Base-by-base conservation (phyloP, 768 basidiomycete genomes). In the Naganishia randhawae region DNA sequence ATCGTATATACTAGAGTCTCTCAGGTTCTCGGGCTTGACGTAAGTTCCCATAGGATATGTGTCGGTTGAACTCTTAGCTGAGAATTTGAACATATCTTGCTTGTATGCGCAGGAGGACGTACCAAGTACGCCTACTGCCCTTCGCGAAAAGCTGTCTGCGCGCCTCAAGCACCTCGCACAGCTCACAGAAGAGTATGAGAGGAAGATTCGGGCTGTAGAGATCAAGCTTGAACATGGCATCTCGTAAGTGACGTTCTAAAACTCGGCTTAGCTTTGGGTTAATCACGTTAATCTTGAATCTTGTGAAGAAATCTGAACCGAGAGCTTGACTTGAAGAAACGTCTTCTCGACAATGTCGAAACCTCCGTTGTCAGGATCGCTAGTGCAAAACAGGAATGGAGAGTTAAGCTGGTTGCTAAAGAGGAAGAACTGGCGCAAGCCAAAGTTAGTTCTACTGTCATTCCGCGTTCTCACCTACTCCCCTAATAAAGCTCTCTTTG, bases 321-420 rank as follows among this genome's bases (percentile, higher is more conserved):
- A 73, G 91, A 93, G 75, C 84, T 95, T 29, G 95, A 97, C 71
- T 81, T 83, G 31, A 86, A 91, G 71, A 93, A 92, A 90, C 87
- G 87, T 74, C 90, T 95, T 76, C 85, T 99, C 65, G 94, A 97
- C 81, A 90, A 88, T 74, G 93, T 97, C 72, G 94, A 98, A 79
- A 82, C 84, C 25, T 88, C 90, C 52, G 84, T 96, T 63, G 94
- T 90, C 83, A 84, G 85, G 11, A 87, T 89, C 69, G 87, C 87
- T 0, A 89, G 94, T 64, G 85, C 85, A n/a, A 91, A 92, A 77
- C 82, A 85, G 13, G 83, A 85, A 4, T 95, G 92, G 93, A 85
- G 91, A 69, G 85, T 86, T 71, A 91, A 92, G 81, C 85, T 89
- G 52, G 83, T 83, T n/a, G 76, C 85, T 32, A 92, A 91, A 77